Evolutionary conservation across 164 flowering plant genomes (phyloP).

Genomic region (Nymphaea colorata): DNA sequence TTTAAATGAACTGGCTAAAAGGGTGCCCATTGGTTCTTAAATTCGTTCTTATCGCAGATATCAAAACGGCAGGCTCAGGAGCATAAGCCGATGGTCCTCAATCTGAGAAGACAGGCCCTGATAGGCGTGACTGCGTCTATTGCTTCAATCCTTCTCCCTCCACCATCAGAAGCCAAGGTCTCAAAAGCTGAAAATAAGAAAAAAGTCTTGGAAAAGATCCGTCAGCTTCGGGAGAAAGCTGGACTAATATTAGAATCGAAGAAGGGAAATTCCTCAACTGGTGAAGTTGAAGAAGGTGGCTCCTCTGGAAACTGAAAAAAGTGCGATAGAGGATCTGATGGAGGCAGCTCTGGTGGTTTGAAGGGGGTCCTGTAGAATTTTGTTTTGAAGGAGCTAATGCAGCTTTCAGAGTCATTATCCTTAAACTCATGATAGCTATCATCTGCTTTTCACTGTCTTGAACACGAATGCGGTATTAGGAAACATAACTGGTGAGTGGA

Average conservation of each 20-base stretch:
- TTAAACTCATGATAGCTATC: too few relatives aligned
- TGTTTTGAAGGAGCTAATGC: too few relatives aligned
- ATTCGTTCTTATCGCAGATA: slow-evolving; percentile 10
- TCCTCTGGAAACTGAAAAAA: too few relatives aligned
- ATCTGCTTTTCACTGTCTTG: too few relatives aligned
- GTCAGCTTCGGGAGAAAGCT: slow-evolving; percentile 22
- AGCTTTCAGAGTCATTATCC: too few relatives aligned
- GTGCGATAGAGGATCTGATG: too few relatives aligned
- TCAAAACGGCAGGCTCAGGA: slow-evolving; percentile 4
- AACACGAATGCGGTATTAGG: too few relatives aligned
- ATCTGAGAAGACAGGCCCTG: slow-evolving; percentile 28
- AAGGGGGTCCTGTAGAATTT: too few relatives aligned
- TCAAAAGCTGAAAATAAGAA: slow-evolving; percentile 18
- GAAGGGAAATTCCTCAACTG: background rate
- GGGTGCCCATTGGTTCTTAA: too few relatives aligned
- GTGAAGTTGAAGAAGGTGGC: background rate
- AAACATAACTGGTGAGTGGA: too few relatives aligned
- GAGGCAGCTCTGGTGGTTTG: too few relatives aligned
- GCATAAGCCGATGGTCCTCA: background rate
- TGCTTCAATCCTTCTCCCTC: slow-evolving; percentile 9
- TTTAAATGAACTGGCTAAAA: too few relatives aligned
- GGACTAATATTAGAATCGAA: slow-evolving; percentile 21
- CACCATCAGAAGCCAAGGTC: slow-evolving; percentile 29
- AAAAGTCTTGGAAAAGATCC: slow-evolving; percentile 26
- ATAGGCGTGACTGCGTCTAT: slow-evolving; percentile 8